phyloP scores from a whole-genome alignment of 1,284 basidiomycete genomes.

The Hymenochaete sp. region DNA sequence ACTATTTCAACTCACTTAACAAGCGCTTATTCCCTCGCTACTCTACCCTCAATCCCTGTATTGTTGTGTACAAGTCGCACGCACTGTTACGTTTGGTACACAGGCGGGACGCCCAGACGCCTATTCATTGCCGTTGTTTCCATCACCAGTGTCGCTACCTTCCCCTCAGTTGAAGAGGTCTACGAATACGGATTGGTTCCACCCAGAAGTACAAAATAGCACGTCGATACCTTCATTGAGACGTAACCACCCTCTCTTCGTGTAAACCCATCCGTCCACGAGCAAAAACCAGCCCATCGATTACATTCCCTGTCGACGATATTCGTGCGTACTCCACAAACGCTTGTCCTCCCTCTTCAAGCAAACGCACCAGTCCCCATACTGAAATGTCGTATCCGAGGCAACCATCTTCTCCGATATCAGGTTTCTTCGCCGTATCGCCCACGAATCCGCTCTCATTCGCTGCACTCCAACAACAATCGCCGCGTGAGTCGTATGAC shows the following conservation, averaged over 20 bases:
- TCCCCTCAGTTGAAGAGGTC: too few relatives aligned
- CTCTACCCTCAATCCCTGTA: too few relatives aligned
- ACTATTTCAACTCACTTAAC: too few relatives aligned
- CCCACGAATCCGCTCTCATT: conserved; percentile 47
- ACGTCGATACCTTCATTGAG: too few relatives aligned
- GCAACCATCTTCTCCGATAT: conserved; percentile 24
- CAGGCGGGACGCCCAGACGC: too few relatives aligned
- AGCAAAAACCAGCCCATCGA: background rate
- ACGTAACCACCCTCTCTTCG: background rate
- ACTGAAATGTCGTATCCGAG: conserved; percentile 6
- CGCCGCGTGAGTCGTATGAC: conserved; percentile 54
- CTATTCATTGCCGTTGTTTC: too few relatives aligned
- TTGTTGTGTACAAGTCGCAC: too few relatives aligned
- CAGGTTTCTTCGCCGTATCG: conserved; percentile 30
- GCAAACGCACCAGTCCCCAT: background rate
- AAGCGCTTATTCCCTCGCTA: too few relatives aligned
- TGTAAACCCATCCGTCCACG: background rate
- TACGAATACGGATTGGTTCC: too few relatives aligned
- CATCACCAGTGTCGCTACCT: too few relatives aligned
- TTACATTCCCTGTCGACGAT: background rate
- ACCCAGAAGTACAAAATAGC: too few relatives aligned
- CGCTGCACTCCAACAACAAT: conserved; percentile 51
- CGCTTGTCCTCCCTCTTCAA: background rate
- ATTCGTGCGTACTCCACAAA: background rate
- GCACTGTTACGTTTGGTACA: too few relatives aligned